Evolutionary conservation across 2,329 filamentous ascomycete genomes (phyloP).

Genomic region (Xylaria sp.): DNA sequence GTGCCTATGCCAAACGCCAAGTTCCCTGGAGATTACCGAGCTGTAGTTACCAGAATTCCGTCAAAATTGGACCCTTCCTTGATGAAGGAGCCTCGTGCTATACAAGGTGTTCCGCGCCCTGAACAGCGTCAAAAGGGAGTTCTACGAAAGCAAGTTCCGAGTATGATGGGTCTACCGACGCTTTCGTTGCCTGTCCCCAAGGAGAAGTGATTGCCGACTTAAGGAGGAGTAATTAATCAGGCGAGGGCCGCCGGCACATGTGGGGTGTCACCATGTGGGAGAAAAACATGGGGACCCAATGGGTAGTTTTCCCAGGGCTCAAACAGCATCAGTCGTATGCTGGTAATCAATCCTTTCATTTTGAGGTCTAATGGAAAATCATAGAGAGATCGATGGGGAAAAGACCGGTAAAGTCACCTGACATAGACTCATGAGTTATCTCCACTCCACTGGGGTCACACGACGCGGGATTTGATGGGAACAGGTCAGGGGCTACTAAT

Average conservation of each 20-base stretch:
- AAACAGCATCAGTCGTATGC: background rate
- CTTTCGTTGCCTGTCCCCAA: constrained; percentile 25
- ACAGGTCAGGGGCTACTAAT: background rate
- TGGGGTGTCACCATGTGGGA: background rate
- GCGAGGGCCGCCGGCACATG: background rate
- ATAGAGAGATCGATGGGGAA: background rate
- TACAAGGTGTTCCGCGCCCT: constrained; percentile 74
- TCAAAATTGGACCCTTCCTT: constrained; percentile 77
- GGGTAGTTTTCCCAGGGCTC: background rate
- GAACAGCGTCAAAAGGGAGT: constrained; percentile 48
- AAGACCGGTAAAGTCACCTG: background rate
- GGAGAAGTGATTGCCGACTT: constrained; percentile 1
- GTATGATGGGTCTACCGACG: constrained; percentile 30
- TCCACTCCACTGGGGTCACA: background rate
- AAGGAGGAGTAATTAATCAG: background rate
- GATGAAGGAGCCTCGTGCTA: constrained; percentile 87
- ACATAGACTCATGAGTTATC: background rate
- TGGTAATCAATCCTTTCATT: background rate
- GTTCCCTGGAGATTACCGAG: constrained; percentile 58
- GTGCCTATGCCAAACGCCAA: constrained; percentile 56
- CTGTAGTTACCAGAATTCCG: constrained; percentile 61
- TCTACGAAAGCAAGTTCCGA: constrained; percentile 51
- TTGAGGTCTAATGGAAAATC: constrained; percentile 2
- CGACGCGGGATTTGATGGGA: background rate
- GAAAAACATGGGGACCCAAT: background rate